Base-by-base conservation (phyloP, 441 rosid genomes). In the Populus hybrid region DNA sequence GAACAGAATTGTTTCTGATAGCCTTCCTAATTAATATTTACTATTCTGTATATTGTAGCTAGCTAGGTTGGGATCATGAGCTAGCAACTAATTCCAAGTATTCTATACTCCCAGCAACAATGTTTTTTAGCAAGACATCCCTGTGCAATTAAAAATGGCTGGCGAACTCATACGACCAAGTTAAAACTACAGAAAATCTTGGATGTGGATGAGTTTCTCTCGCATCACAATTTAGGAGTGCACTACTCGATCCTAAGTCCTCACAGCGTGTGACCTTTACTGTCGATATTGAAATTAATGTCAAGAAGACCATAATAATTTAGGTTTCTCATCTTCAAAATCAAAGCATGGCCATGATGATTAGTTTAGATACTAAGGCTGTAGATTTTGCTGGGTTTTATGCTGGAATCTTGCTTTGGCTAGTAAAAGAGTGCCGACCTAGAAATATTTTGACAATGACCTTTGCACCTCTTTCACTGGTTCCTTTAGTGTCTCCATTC, bases 401-500 rank as follows among this genome's bases (percentile, higher is more conserved):
- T 18, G 12, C 1, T 0, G 38, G 30, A 21, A 38, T 70, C 61
- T n/a, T 40, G 54, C 8, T 11, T 70, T 11, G 54, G 14, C 36
- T 8, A 46, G 54, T 14, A 16, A 26, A 32, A 36, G 11, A 73
- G 30, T 35, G 23, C 16, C 36, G 10, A 10, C 38, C 36, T 67
- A 32, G 3, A 32, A 67, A 28, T 26, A 67, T 40, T 54, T 28
- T 38, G 67, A 67, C 20, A 78, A 34, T 61, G 76, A 72, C 59
- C 69, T 9, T 10, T 59, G 71, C 74, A 66, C 73, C 70, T 77
- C 24, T 61, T 50, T 73, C 70, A 26, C 16, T 75, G 71, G 36
- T 36, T 28, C 24, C 20, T 83, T 74, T 38, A 30, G 40, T 38
- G 26, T 59, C 59, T 59, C 68, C 50, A 69, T 77, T 69, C 46